Percentiles rank a stretch among this genome's conserved stretches.
Evolutionary conservation across 306 rosid genomes (phyloP).

Genomic region (Morella rubra): DNA sequence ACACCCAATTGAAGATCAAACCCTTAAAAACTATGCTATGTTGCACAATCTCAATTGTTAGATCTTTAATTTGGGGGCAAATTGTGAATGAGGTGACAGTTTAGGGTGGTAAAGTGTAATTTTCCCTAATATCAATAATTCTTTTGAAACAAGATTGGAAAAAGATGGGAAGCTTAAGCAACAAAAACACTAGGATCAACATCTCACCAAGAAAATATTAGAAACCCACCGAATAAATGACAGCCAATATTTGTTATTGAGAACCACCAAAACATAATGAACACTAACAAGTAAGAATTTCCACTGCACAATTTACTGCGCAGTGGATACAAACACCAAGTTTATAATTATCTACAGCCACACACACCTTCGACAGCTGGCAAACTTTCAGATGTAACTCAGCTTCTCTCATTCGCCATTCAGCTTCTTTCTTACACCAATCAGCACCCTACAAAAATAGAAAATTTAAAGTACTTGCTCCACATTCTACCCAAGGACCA

Average conservation of each 20-base stretch:
- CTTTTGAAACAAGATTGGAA: background rate
- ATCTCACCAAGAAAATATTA: background rate
- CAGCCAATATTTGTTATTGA: background rate
- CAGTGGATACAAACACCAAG: background rate
- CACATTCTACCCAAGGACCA: constrained; percentile 21
- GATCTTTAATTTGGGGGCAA: too few relatives aligned
- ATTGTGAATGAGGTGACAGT: too few relatives aligned
- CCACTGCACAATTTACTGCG: background rate
- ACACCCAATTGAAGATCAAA: too few relatives aligned
- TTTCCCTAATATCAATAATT: too few relatives aligned
- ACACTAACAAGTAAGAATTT: background rate
- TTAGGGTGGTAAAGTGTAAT: too few relatives aligned
- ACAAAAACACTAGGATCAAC: background rate
- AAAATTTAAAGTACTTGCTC: constrained; percentile 9
- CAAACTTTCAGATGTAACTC: constrained; percentile 36
- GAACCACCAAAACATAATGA: background rate
- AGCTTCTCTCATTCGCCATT: constrained; percentile 52
- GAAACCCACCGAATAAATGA: background rate
- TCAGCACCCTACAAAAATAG: constrained; percentile 42
- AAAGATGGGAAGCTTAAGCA: background rate
- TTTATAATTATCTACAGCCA: background rate
- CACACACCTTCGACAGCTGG: constrained; percentile 54
- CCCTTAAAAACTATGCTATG: too few relatives aligned
- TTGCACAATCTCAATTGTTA: too few relatives aligned
- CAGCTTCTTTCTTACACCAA: constrained; percentile 63